Evolutionary conservation across 1,284 basidiomycete species (phyloP).

Genomic region (Cutaneotrichosporon dermatis): DNA sequence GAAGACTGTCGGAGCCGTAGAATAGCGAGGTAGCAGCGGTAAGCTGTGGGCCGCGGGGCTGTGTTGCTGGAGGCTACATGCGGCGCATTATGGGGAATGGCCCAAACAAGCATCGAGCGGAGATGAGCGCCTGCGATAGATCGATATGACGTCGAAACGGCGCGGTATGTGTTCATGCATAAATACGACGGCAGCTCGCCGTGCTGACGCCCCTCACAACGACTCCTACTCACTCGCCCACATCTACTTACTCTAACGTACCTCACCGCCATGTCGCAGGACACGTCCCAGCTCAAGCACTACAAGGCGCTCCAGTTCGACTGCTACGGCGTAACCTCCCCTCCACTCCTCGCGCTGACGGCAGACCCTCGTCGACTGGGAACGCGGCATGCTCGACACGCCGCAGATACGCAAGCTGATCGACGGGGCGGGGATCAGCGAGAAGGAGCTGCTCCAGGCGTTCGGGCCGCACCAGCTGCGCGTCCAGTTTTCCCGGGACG

Average conservation of each 20-base stretch:
- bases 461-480: slow-evolving; percentile 23
- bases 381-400: slow-evolving; percentile 26
- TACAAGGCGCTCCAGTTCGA: slow-evolving; percentile 25
- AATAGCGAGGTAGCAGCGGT: too few species aligned
- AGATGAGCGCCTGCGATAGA: too few species aligned
- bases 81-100: too few species aligned
- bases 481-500: slow-evolving; percentile 28
- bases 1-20: too few species aligned
- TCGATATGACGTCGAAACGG: too few species aligned
- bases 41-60: too few species aligned
- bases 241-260: background rate
- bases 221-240: too few species aligned
- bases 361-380: slow-evolving; percentile 28
- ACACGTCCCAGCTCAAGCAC: background rate
- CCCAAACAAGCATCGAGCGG: too few species aligned
- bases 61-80: too few species aligned
- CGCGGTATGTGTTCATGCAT: too few species aligned
- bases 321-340: slow-evolving; percentile 27
- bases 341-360: background rate
- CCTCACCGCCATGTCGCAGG: background rate
- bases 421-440: slow-evolving; percentile 16
- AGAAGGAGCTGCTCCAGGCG: slow-evolving; percentile 16
- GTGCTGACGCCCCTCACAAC: too few species aligned
- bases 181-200: too few species aligned
- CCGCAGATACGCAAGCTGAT: slow-evolving; percentile 13